Evolutionary conservation across 345 rosid species (phyloP), one percentile per base, ranked within the genome.

Genomic region (Murraya koenigii): DNA sequence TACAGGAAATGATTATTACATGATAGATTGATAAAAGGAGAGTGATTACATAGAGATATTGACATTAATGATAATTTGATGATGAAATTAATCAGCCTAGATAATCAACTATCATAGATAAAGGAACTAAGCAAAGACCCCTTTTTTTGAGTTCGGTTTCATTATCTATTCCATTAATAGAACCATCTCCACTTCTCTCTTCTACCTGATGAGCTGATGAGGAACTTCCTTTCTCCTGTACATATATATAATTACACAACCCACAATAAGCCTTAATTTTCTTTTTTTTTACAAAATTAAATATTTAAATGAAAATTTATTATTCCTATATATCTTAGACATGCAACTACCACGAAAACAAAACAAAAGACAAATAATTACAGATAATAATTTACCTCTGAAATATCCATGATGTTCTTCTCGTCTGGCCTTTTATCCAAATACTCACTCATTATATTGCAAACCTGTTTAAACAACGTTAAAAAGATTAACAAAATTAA

Each of bases 81-180:
- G 47, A 9, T 54, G 8, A 41, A 58, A 69, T 33, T 32, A 64
- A 79, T 90, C 80, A 87, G 79, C 80, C 89, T 66, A 83, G 80
- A 80, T 82, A 84, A 71, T 86, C 88, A 6, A 80, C 80, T 69
- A 76, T 80, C 90, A 80, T 78, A 4, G 93, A 85, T 80, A 90
- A 20, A 38, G 97, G 92, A 78, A 88, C 94, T 74, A 92, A 81
- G 84, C 94, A 86, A 44, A 89, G 90, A 49, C 93, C 93, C 79
- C 78, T 89, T 68, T 85, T 88, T 91, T 89, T 85, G 85, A 92
- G 78, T 80, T 86, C 89, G 30, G 85, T 79, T 26, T 63, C 85
- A 22, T 41, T 47, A 3, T 63, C 47, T 59, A 56, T 41, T 17
- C 56, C 56, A 25, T 8, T 5, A 32, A 25, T 30, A 59, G 76